Base-by-base conservation (phyloP, 2,329 filamentous ascomycete genomes). In the Colletotrichum tropicicola region DNA sequence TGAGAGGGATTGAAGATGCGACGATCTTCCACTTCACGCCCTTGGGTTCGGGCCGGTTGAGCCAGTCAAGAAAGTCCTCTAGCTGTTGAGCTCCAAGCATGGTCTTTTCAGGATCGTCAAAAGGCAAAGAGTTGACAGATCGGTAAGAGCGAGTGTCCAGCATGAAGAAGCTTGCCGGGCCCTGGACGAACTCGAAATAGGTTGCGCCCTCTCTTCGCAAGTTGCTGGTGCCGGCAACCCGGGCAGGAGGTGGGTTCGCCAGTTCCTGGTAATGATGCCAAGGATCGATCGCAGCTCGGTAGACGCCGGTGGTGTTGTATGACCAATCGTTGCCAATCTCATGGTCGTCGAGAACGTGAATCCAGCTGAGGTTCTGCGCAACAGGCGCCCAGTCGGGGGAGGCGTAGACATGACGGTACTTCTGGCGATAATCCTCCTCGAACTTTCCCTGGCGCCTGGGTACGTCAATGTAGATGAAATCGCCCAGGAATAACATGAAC, bases 291-390 rank as follows among this genome's bases (percentile, higher is more conserved):
- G 95, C 94, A 0, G 91, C 87, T 3, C 85, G 78, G 74, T 95
- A 98, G 0, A 97, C 87, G 6, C 92, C 92, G 0, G 92, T 94
- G 13, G 87, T 91, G 74, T 95, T 96, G 17, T 86, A 84, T 65
- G 91, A 89, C 94, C 94, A 98, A 78, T 98, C 96, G 71, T 99
- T 98, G 5, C 87, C 87, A 67, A 99, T 98, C 75, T 99, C 96
- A 73, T 99, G 96, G 75, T 99, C 96, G 73, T 99, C 96, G 6
- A 98, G 87, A 2, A 97, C 94, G 73, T 99, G 96, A 45, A 98
- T 93, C 96, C 96, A 99, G 71, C 94, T 97, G n/a, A 98, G 82
- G 59, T 93, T 90, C 70, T 91, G 85, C 1, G 89, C 89, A 10
- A 92, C 89, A 0, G 88, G 81, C 1, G 87, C 83, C 96, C 96